A percentile compares a stretch with the other conserved stretches of the same genome.
phyloP scores from a whole-genome alignment of 208 protist genomes.

The Trypanosomatidae sp. region DNA sequence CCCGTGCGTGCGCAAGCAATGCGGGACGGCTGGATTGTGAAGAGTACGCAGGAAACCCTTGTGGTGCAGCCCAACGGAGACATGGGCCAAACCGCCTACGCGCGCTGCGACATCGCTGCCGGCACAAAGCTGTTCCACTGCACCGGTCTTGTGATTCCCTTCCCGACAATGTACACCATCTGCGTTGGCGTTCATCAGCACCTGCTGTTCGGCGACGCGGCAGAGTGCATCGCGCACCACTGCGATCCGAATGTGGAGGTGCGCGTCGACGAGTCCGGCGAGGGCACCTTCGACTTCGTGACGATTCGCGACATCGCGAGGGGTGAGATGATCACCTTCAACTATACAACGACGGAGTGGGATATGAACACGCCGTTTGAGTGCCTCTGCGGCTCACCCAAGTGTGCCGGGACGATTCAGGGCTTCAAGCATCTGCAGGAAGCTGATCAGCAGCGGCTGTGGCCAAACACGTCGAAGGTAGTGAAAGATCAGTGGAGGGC shows the following conservation, averaged over 20 bases:
- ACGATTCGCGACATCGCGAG: constrained; percentile 52
- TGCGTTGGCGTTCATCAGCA: constrained; percentile 70
- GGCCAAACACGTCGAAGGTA: constrained; percentile 70
- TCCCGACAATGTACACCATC: constrained; percentile 91
- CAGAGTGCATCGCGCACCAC: constrained; percentile 88
- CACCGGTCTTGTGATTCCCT: constrained; percentile 73
- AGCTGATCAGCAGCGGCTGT: constrained; percentile 66
- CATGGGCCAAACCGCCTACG: constrained; percentile 88
- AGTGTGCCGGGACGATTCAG: constrained; percentile 57
- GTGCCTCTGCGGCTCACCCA: constrained; percentile 75
- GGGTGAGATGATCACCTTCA: constrained; percentile 87
- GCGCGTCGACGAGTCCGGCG: constrained; percentile 36
- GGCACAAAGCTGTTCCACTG: constrained; percentile 66
- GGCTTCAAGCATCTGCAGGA: constrained; percentile 72
- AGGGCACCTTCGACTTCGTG: constrained; percentile 72
- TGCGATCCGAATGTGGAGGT: constrained; percentile 88
- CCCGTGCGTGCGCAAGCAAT: constrained; percentile 79
- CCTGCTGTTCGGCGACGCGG: constrained; percentile 83
- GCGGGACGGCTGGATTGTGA: constrained; percentile 80
- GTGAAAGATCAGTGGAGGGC: constrained; percentile 36
- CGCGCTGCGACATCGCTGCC: constrained; percentile 36
- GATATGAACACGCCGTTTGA: constrained; percentile 85
- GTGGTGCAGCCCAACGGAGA: constrained; percentile 70
- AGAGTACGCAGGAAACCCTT: constrained; percentile 46
- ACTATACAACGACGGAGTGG: constrained; percentile 90